Conservation (phyloP, 2,329 filamentous ascomycete species). For the Pseudocercospora cruenta region DNA sequence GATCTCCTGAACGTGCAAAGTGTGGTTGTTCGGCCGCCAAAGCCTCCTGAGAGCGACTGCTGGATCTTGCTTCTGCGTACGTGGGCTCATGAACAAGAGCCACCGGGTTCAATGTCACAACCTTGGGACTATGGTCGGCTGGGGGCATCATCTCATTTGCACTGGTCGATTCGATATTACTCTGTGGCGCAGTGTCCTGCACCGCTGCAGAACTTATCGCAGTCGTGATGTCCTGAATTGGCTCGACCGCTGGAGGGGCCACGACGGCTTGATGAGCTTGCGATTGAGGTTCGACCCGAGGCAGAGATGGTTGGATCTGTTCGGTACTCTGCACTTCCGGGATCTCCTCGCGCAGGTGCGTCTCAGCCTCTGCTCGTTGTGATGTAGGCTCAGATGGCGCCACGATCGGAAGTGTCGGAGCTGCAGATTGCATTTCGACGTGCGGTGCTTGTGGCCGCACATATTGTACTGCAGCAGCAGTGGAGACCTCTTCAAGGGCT, state of each 20-base stretch:
- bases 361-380: background rate
- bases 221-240: background rate
- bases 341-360: background rate
- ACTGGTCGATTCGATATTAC: background rate
- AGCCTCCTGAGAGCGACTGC: background rate
- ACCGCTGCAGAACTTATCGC: background rate
- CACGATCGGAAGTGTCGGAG: background rate
- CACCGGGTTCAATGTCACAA: background rate
- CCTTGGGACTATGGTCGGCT: background rate
- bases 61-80: background rate
- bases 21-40: background rate
- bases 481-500: background rate
- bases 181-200: background rate
- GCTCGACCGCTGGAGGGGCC: background rate
- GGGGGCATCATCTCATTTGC: background rate
- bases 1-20: background rate
- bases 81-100: background rate
- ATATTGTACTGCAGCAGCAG: background rate
- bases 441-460: background rate
- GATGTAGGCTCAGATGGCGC: background rate
- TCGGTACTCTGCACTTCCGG: background rate
- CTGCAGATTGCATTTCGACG: background rate
- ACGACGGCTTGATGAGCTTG: background rate
- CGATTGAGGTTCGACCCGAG: background rate
- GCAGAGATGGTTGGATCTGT: background rate